Conservation (phyloP, 2,329 filamentous ascomycete genomes). For the Teratosphaeria viscida region DNA sequence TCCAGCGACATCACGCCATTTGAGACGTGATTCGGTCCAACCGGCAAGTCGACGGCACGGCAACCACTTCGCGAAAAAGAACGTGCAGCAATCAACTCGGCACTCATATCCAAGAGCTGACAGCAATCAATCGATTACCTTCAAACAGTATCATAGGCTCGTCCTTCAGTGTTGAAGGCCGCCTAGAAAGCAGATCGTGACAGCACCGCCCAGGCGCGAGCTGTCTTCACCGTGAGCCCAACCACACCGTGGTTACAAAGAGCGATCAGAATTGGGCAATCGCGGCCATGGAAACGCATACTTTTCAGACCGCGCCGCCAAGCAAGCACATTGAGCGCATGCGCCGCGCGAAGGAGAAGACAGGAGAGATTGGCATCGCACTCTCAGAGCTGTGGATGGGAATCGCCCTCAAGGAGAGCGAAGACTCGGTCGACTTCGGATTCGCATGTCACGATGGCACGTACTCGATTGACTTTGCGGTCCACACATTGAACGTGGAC, state of each 20-base stretch:
- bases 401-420: slow-evolving; percentile 46
- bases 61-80: neutral
- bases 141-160: neutral
- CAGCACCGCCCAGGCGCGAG: no score
- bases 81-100: neutral
- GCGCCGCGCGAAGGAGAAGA: slow-evolving; percentile 5
- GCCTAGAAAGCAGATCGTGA: no score
- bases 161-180: no score
- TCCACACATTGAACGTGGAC: slow-evolving; percentile 42
- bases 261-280: neutral
- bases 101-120: neutral
- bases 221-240: no score
- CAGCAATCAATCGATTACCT: neutral
- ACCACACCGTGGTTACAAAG: neutral
- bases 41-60: neutral
- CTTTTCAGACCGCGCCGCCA: slow-evolving; percentile 8
- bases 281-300: slow-evolving; percentile 3
- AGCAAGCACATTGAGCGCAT: slow-evolving; percentile 11
- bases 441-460: slow-evolving; percentile 63
- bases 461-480: slow-evolving; percentile 63
- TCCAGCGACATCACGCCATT: neutral
- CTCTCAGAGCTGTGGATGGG: slow-evolving; percentile 44
- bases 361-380: slow-evolving; percentile 11
- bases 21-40: neutral
- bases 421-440: slow-evolving; percentile 47